Percentiles rank a stretch among this genome's conserved stretches.
Evolutionary conservation across 164 flowering plant species (phyloP).

Genomic region (Aristolochia fimbriata): DNA sequence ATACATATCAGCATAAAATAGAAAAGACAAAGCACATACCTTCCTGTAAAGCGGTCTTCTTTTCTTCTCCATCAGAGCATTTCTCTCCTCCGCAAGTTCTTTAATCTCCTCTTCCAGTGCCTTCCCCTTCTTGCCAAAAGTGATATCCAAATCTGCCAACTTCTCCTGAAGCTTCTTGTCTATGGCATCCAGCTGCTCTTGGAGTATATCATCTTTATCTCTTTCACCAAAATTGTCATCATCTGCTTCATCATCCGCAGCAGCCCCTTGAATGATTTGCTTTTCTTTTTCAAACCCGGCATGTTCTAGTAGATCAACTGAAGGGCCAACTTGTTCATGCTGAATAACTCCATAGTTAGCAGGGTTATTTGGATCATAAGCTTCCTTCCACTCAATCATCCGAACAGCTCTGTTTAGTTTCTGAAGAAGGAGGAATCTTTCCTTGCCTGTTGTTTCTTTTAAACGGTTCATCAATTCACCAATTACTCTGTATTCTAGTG

Average conservation of each 20-base stretch:
- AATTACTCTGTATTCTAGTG: constrained; percentile 50
- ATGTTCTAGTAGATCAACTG: constrained; percentile 22
- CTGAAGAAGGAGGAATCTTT: constrained; percentile 63
- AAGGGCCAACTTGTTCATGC: constrained; percentile 30
- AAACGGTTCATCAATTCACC: constrained; percentile 82
- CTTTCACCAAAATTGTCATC: constrained; percentile 60
- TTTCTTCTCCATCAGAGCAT: constrained; percentile 66
- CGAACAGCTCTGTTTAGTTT: constrained; percentile 80
- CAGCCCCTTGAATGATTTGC: constrained; percentile 22
- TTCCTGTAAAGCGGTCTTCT: constrained; percentile 70
- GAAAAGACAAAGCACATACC: constrained; percentile 32
- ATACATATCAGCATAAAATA: background rate
- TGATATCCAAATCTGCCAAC: constrained; percentile 67
- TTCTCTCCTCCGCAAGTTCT: constrained; percentile 90
- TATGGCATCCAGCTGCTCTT: constrained; percentile 61
- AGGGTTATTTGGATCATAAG: constrained; percentile 80
- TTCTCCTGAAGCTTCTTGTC: constrained; percentile 80
- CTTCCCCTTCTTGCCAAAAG: constrained; percentile 88
- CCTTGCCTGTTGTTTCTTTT: constrained; percentile 31
- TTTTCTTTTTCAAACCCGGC: constrained; percentile 36
- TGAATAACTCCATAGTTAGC: constrained; percentile 67
- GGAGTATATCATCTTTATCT: constrained; percentile 60
- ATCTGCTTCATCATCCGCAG: constrained; percentile 24
- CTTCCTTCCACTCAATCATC: constrained; percentile 68
- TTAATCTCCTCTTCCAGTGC: constrained; percentile 80